Conservation (phyloP, 495 filamentous ascomycete genomes). For the Xylaria cubensis region DNA sequence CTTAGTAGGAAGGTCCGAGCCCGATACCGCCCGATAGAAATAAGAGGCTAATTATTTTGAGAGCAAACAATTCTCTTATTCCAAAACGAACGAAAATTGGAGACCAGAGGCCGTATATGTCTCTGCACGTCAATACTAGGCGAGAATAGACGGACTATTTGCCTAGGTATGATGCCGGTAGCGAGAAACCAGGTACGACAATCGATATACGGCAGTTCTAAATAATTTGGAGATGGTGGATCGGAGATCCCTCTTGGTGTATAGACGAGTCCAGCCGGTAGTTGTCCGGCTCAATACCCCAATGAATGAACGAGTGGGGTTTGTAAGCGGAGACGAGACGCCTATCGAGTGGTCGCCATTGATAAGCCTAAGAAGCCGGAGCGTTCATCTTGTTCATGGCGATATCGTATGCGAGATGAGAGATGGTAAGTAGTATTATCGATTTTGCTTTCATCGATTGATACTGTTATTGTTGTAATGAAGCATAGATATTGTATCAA, state of each 20-base stretch:
- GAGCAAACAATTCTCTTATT: not conserved
- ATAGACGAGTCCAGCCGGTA: not conserved
- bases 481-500: too few species aligned
- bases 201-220: constrained; percentile 8
- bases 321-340: constrained; percentile 11
- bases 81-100: not conserved
- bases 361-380: not conserved
- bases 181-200: not conserved
- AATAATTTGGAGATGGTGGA: not conserved
- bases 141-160: not conserved
- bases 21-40: not conserved
- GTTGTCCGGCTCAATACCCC: constrained; percentile 5
- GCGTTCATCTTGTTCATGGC: not conserved
- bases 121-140: not conserved
- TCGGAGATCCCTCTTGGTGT: not conserved
- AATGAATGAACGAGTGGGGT: not conserved
- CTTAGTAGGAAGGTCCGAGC: not conserved
- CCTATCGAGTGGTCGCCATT: not conserved
- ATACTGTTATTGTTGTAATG: not conserved
- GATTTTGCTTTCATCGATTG: not conserved
- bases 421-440: not conserved
- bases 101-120: not conserved
- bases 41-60: not conserved
- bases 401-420: not conserved
- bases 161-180: constrained; percentile 8